Evolutionary conservation across 75 land plant species (phyloP).

Genomic region (Sequoia sempervirens): DNA sequence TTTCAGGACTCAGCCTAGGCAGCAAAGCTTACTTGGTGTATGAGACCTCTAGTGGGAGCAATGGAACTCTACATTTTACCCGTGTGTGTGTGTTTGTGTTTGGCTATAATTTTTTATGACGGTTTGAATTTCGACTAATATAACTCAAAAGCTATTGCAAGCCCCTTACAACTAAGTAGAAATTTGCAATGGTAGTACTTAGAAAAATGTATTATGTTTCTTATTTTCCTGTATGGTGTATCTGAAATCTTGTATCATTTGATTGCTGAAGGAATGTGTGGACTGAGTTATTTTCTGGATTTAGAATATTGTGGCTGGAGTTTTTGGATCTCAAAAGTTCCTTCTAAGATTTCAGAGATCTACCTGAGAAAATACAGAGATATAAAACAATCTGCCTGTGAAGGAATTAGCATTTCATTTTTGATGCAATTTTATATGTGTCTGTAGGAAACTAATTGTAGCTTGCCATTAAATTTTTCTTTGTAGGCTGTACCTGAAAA

Average conservation of each 20-base stretch:
- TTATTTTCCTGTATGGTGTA: not conserved
- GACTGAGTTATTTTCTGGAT: not conserved
- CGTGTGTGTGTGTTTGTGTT: no score
- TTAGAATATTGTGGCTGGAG: not conserved
- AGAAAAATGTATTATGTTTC: not conserved
- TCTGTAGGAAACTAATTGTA: not conserved
- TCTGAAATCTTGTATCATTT: not conserved
- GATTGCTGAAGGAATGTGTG: not conserved
- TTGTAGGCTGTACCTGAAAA: constrained; percentile 14
- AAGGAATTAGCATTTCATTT: not conserved
- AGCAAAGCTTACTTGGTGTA: no score
- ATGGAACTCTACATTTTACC: no score
- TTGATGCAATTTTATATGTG: not conserved
- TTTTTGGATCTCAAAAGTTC: not conserved
- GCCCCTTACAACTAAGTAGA: not conserved
- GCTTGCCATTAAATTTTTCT: not conserved
- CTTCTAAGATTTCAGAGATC: not conserved
- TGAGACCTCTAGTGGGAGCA: no score
- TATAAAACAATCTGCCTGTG: not conserved
- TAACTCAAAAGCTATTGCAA: not conserved
- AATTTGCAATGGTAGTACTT: not conserved
- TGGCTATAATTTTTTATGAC: no score
- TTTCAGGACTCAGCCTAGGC: no score
- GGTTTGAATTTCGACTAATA: not conserved
- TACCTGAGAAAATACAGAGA: not conserved